Evolutionary conservation across 192 early-diverging fungal species (phyloP).

Genomic region (Coemansia sp.): DNA sequence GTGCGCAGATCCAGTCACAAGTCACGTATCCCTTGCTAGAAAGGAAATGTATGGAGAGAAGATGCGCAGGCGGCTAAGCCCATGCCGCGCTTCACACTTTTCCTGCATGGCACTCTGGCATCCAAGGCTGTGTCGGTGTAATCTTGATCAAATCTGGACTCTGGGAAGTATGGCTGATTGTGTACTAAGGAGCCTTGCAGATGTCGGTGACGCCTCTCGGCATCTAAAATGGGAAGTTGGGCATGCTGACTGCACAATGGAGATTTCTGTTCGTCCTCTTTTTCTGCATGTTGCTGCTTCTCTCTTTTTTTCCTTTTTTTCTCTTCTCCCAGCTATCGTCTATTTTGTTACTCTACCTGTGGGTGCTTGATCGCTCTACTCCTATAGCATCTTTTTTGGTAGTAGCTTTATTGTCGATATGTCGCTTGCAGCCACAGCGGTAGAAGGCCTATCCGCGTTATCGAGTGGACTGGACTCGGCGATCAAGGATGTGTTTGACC

Average conservation of each 20-base stretch:
- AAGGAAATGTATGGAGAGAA: neutral
- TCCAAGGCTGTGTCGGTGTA: neutral
- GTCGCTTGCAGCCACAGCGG: neutral
- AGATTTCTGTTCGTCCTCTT: neutral
- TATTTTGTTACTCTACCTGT: neutral
- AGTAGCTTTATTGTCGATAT: neutral
- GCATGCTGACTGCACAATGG: neutral
- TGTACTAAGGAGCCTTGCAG: neutral
- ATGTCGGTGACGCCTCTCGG: neutral
- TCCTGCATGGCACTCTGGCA: neutral
- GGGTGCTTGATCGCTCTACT: neutral
- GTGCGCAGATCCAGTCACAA: neutral
- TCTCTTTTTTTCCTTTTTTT: neutral
- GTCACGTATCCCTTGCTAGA: neutral
- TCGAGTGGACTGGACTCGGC: conserved; percentile 2
- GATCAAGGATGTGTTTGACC: conserved; percentile 34
- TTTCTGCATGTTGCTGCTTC: neutral
- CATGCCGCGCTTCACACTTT: neutral
- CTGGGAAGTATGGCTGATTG: neutral
- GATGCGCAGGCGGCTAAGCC: too few species aligned
- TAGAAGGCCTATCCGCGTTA: neutral
- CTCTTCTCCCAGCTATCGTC: neutral
- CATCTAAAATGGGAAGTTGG: neutral
- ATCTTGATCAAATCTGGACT: neutral
- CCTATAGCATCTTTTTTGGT: neutral